These are phyloP conservation scores for Fusarium austroafricanum DNA, from an alignment of 2,329 filamentous ascomycete genomes.

Conservation along the genomic window DNA sequence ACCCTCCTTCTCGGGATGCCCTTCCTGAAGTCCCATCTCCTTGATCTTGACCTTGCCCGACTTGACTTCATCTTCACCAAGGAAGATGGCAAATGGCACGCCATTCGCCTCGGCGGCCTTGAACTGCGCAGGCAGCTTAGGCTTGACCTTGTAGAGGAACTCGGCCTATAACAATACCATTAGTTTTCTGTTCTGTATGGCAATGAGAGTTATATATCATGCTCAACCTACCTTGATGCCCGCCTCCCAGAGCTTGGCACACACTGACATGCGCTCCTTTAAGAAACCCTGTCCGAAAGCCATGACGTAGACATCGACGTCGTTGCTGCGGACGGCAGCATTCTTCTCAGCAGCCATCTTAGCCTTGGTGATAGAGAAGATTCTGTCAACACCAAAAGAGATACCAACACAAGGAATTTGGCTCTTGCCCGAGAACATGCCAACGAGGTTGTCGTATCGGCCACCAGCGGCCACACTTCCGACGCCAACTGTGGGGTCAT, in stretches of 20 bases:
- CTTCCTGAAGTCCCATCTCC: slow-evolving; percentile 77
- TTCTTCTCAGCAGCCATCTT: slow-evolving; percentile 70
- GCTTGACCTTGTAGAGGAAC: slow-evolving; percentile 90
- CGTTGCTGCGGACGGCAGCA: slow-evolving; percentile 66
- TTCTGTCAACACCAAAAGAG: slow-evolving; percentile 94
- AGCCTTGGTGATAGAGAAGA: slow-evolving; percentile 91
- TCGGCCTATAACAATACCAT: slow-evolving; percentile 69
- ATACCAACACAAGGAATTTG: slow-evolving; percentile 76
- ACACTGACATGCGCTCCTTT: slow-evolving; percentile 85
- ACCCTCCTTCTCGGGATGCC: slow-evolving; percentile 91
- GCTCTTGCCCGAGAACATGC: slow-evolving; percentile 89
- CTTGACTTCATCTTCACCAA: slow-evolving; percentile 90
- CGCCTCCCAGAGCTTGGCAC: slow-evolving; percentile 82
- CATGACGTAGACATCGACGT: slow-evolving; percentile 95
- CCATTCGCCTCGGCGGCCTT: slow-evolving; percentile 85
- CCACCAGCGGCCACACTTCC: slow-evolving; percentile 91
- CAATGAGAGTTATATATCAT: not conserved
- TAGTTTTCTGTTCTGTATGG: slow-evolving; percentile 34
- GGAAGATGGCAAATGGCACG: slow-evolving; percentile 86
- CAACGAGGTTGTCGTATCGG: slow-evolving; percentile 91
- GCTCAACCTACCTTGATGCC: slow-evolving; percentile 76
- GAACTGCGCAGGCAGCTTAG: slow-evolving; percentile 89
- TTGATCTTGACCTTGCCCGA: slow-evolving; percentile 89
- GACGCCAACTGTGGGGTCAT: slow-evolving; percentile 84
- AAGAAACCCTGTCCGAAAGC: slow-evolving; percentile 90